Evolutionary conservation across 192 early-diverging fungal genomes (phyloP).

Genomic region (Dispira simplex): DNA sequence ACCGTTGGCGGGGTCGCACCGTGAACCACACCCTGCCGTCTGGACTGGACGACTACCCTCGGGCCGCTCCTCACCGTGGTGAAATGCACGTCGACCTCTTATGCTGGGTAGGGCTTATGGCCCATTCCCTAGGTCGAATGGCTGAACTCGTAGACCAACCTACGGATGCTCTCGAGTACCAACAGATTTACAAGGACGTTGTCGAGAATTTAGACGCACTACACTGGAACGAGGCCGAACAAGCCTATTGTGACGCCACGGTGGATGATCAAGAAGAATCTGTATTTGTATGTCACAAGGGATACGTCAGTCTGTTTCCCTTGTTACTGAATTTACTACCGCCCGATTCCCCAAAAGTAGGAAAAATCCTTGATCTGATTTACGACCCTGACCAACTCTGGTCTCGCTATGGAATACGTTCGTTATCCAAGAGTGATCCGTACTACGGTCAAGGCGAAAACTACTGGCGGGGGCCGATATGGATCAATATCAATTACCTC

Average conservation of each 20-base stretch:
- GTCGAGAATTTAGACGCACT: conserved; percentile 37
- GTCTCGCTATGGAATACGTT: conserved; percentile 59
- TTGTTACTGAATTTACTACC: conserved; percentile 58
- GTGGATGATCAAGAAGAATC: conserved; percentile 31
- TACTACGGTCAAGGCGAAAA: conserved; percentile 72
- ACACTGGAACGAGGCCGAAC: conserved; percentile 49
- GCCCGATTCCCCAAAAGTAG: conserved; percentile 47
- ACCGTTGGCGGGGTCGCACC: conserved; percentile 82
- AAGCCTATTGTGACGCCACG: conserved; percentile 47
- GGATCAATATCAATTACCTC: conserved; percentile 89
- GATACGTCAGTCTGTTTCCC: conserved; percentile 74
- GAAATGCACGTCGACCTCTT: conserved; percentile 70
- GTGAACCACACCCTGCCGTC: conserved; percentile 73
- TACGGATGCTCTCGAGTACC: conserved; percentile 39
- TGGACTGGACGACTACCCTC: conserved; percentile 90
- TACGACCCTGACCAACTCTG: conserved; percentile 63
- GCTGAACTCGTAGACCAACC: conserved; percentile 36
- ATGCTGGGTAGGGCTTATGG: conserved; percentile 57
- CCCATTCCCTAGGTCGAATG: conserved; percentile 36
- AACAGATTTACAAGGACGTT: conserved; percentile 33
- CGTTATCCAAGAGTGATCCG: conserved; percentile 39
- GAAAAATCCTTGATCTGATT: conserved; percentile 59
- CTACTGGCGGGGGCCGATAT: conserved; percentile 90
- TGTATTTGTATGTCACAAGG: conserved; percentile 29
- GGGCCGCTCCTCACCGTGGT: conserved; percentile 52